Conservation (phyloP, 768 basidiomycete species). For the Podaxis mareebaensis region DNA sequence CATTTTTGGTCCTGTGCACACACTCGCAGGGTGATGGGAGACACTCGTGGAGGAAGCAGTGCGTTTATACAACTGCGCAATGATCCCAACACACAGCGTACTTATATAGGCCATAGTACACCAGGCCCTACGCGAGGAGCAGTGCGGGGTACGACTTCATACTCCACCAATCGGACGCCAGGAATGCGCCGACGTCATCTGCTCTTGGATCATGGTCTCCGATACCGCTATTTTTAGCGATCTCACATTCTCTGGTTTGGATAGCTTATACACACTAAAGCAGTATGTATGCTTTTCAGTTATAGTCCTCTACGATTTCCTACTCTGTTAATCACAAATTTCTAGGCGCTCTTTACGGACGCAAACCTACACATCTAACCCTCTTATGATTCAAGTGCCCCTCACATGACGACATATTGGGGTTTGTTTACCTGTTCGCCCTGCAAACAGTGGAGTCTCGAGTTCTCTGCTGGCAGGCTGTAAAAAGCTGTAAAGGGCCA, state of each 20-base stretch:
- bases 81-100: background rate
- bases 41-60: conserved; percentile 14
- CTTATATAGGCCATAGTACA: background rate
- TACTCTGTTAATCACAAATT: background rate
- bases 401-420: conserved; percentile 6
- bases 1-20: conserved; percentile 17
- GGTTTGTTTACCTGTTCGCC: background rate
- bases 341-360: background rate
- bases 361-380: background rate
- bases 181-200: conserved; percentile 10
- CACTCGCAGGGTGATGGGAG: background rate
- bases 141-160: conserved; percentile 9
- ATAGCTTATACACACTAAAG: background rate
- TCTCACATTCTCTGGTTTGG: background rate
- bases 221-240: conserved; percentile 4
- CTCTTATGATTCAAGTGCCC: background rate
- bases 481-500: too few species aligned
- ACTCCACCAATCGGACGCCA: conserved; percentile 14
- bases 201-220: background rate
- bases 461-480: background rate
- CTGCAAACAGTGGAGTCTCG: background rate
- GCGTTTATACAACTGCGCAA: conserved; percentile 12
- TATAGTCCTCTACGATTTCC: background rate
- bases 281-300: background rate
- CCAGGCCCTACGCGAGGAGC: background rate